A percentile compares a stretch with the other conserved stretches of the same genome.
These are phyloP conservation scores for Pseudisothecium myosuroides DNA, from an alignment of 225 moss, liverwort and hornwort genomes.

Conservation along the genomic window DNA sequence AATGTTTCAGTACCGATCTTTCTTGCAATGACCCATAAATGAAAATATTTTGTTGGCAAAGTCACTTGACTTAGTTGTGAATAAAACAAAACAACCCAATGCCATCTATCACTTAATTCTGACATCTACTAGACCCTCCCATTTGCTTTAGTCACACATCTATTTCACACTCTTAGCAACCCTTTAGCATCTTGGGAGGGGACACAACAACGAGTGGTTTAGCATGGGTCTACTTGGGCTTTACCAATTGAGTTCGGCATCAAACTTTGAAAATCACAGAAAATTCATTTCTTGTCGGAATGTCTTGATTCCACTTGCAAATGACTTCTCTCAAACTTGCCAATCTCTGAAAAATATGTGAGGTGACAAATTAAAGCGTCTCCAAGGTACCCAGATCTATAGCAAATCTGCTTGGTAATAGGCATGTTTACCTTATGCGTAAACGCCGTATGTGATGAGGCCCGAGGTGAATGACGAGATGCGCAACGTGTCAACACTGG, in stretches of 20 bases:
- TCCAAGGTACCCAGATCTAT: neutral
- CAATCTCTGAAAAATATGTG: neutral
- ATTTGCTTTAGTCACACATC: neutral
- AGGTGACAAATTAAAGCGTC: neutral
- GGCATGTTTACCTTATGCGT: neutral
- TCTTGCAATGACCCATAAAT: too few relatives aligned
- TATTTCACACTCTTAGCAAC: neutral
- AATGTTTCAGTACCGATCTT: too few relatives aligned
- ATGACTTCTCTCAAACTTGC: too few relatives aligned
- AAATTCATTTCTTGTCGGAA: neutral
- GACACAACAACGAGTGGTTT: neutral
- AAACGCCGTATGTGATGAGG: neutral
- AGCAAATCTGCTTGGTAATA: neutral
- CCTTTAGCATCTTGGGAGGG: neutral
- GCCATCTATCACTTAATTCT: rapidly evolving
- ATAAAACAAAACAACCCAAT: neutral
- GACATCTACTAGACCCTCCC: rapidly evolving
- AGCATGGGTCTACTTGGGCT: rapidly evolving
- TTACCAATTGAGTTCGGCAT: neutral
- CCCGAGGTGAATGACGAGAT: neutral
- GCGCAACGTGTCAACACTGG: neutral
- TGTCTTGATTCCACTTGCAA: neutral
- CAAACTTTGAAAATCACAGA: neutral
- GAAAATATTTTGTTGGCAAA: neutral
- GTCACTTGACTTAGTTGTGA: rapidly evolving